Evolutionary conservation across 495 filamentous ascomycete species (phyloP).

Genomic region (Opeltia flavorubescens): DNA sequence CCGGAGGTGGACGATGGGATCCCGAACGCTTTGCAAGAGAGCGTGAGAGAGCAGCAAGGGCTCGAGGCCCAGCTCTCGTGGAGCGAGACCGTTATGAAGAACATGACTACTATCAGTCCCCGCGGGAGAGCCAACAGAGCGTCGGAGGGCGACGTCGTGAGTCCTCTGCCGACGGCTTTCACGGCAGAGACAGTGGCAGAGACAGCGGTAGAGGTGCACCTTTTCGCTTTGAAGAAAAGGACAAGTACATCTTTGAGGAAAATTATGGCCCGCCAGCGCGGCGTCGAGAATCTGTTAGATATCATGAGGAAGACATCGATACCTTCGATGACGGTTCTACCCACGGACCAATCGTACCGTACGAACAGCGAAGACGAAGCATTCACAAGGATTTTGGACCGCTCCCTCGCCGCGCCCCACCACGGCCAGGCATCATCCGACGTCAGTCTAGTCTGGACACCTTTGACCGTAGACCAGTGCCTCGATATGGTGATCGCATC

Average conservation of each 20-base stretch:
- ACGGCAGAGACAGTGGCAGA: slow-evolving; percentile 9
- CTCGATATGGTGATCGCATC: slow-evolving; percentile 38
- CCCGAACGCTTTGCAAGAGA: slow-evolving; percentile 34
- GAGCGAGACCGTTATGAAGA: slow-evolving; percentile 28
- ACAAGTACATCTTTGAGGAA: slow-evolving; percentile 31
- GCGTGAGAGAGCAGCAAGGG: slow-evolving; percentile 27
- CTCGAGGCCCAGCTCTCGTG: slow-evolving; percentile 28
- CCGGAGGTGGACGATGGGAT: slow-evolving; percentile 25
- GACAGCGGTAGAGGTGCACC: slow-evolving; percentile 27
- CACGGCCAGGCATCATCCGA: slow-evolving; percentile 40
- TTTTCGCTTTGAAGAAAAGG: slow-evolving; percentile 31
- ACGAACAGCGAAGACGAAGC: slow-evolving; percentile 24
- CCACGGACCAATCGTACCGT: slow-evolving; percentile 24
- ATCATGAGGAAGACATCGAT: slow-evolving; percentile 36
- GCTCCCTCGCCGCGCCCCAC: slow-evolving; percentile 24
- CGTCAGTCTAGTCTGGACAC: slow-evolving; percentile 59
- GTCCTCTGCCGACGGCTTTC: slow-evolving; percentile 20
- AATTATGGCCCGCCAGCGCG: slow-evolving; percentile 41
- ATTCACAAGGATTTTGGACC: slow-evolving; percentile 12
- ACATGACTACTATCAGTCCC: slow-evolving; percentile 14
- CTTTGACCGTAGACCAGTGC: slow-evolving; percentile 50
- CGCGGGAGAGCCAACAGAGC: slow-evolving; percentile 11
- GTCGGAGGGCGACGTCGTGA: slow-evolving; percentile 12
- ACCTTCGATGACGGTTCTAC: slow-evolving; percentile 18
- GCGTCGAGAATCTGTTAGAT: slow-evolving; percentile 23